Conservation (phyloP, 179 eudicot species). For the Gypsophila paniculata region DNA sequence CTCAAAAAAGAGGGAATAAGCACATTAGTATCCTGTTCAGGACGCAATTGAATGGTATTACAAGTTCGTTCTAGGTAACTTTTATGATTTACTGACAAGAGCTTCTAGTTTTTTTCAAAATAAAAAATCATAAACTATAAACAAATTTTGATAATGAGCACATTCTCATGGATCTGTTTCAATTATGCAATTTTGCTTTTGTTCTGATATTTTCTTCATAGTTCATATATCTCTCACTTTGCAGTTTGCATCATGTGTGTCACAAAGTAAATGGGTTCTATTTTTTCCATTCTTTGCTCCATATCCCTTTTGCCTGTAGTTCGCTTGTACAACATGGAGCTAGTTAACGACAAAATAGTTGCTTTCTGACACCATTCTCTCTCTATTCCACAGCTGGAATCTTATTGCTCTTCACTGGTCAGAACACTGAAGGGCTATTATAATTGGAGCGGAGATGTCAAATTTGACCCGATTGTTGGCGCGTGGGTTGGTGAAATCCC, state of each 20-base stretch:
- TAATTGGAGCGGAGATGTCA: slow-evolving; percentile 68
- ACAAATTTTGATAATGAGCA: not conserved
- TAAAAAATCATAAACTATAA: not conserved
- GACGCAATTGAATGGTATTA: too few species aligned
- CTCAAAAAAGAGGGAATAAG: not conserved
- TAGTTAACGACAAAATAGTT: not conserved
- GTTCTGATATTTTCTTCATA: not conserved
- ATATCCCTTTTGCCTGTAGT: not conserved
- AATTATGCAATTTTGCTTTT: not conserved
- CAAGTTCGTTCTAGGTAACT: not conserved
- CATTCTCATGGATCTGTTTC: not conserved
- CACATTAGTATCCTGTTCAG: too few species aligned
- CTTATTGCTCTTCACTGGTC: slow-evolving; percentile 47
- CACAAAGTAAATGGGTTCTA: not conserved
- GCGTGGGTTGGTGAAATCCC: slow-evolving; percentile 83
- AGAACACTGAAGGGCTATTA: slow-evolving; percentile 49
- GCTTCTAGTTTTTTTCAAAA: not conserved
- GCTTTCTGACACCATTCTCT: not conserved
- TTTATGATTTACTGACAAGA: not conserved
- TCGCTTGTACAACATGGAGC: not conserved
- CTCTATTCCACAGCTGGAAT: slow-evolving; percentile 50
- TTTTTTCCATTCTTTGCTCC: not conserved
- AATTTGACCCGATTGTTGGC: slow-evolving; percentile 39
- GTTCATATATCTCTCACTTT: not conserved
- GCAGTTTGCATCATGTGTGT: not conserved